Conservation (phyloP, 2,329 filamentous ascomycete genomes). For the Cladosporium velox region DNA sequence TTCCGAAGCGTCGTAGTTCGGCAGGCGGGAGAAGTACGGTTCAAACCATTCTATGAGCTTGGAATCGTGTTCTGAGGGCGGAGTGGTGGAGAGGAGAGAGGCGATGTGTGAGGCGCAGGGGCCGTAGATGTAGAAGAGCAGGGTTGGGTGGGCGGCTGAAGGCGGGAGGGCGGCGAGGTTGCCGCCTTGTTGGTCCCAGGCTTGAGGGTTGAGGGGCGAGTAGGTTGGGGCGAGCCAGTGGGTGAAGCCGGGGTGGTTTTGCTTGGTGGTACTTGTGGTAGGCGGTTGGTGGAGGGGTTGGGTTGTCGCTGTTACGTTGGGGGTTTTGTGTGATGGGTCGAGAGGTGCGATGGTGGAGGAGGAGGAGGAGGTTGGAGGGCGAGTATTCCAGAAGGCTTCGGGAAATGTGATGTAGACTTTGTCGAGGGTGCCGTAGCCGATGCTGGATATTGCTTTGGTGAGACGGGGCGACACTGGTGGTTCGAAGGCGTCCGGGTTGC, state of each 20-base stretch:
- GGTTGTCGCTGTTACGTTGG: conserved; percentile 43
- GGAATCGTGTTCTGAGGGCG: conserved; percentile 52
- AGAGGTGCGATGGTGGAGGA: background rate
- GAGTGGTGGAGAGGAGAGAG: conserved; percentile 29
- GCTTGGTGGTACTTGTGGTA: conserved; percentile 26
- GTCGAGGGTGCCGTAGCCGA: conserved; percentile 71
- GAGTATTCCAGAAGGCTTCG: conserved; percentile 68
- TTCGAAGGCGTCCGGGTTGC: conserved; percentile 58
- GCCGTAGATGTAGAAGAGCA: conserved; percentile 81
- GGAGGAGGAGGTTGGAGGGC: background rate
- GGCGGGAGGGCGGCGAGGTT: conserved; percentile 70
- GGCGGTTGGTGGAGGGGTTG: conserved; percentile 38
- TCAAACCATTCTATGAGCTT: conserved; percentile 68
- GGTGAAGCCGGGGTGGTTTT: conserved; percentile 65
- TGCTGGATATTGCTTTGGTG: conserved; percentile 61
- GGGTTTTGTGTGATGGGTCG: conserved; percentile 26
- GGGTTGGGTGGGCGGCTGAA: conserved; percentile 68
- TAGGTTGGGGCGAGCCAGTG: conserved; percentile 76
- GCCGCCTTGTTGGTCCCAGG: conserved; percentile 66
- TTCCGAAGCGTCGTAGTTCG: conserved; percentile 60
- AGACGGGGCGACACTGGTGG: conserved; percentile 61
- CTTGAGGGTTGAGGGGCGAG: conserved; percentile 58
- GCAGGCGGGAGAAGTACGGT: conserved; percentile 76
- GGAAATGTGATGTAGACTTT: conserved; percentile 70
- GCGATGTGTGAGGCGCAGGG: conserved; percentile 61